phyloP scores from a whole-genome alignment of 176 grass and related monocot species.

The Eleusine indica region DNA sequence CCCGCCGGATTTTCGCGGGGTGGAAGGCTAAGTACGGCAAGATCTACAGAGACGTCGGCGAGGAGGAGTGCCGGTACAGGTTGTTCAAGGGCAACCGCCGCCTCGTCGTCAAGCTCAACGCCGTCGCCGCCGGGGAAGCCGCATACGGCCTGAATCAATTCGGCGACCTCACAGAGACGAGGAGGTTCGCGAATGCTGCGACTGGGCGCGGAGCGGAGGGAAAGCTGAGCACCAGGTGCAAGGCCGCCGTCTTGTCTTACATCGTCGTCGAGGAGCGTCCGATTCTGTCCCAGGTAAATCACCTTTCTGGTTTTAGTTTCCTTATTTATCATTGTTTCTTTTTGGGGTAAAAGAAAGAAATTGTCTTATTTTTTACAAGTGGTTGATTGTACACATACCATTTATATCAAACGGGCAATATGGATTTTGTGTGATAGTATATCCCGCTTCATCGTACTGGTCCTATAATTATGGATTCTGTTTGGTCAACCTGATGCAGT shows the following conservation, averaged over 20 bases:
- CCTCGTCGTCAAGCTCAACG: too few relatives aligned
- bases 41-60: too few relatives aligned
- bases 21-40: too few relatives aligned
- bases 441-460: neutral
- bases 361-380: too few relatives aligned
- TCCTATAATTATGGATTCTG: conserved; percentile 14
- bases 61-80: too few relatives aligned
- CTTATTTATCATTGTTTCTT: neutral
- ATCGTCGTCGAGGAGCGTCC: neutral
- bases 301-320: neutral
- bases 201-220: too few relatives aligned
- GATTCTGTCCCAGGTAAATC: conserved; percentile 5
- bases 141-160: conserved; percentile 20
- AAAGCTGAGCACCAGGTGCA: neutral
- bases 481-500: conserved; percentile 20
- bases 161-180: conserved; percentile 24
- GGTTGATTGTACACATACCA: conserved; percentile 2
- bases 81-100: too few relatives aligned
- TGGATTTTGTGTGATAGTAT: neutral
- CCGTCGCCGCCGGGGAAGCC: neutral
- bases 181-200: conserved; percentile 4
- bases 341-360: neutral
- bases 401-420: neutral
- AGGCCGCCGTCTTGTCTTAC: neutral
- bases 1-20: too few relatives aligned